These are phyloP conservation scores for Lachnellula willkommii DNA, from an alignment of 2,329 filamentous ascomycete species.

Conservation along the genomic window DNA sequence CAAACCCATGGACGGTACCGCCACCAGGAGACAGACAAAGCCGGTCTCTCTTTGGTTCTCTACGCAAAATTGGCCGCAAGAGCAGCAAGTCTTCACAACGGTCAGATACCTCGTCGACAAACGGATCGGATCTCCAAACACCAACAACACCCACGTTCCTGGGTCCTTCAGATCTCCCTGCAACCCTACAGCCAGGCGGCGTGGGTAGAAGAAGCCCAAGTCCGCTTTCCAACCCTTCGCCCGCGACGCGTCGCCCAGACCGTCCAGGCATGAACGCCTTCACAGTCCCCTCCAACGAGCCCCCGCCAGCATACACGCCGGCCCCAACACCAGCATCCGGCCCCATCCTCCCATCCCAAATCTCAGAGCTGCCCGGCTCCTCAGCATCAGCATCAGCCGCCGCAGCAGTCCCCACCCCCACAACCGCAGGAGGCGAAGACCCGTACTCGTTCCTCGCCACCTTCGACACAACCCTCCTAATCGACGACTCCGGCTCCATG, in stretches of 20 bases:
- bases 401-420: conserved; percentile 14
- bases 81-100: conserved; percentile 12
- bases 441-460: conserved; percentile 67
- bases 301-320: conserved; percentile 30
- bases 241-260: conserved; percentile 26
- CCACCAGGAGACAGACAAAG: neutral
- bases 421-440: conserved; percentile 49
- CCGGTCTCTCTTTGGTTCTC: conserved; percentile 17
- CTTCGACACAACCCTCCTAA: conserved; percentile 86
- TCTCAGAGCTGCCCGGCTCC: conserved; percentile 10
- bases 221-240: conserved; percentile 21
- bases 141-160: neutral
- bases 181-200: neutral
- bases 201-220: conserved; percentile 6
- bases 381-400: conserved; percentile 36
- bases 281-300: conserved; percentile 28
- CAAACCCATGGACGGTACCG: conserved; percentile 3
- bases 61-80: conserved; percentile 19
- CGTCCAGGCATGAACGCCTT: conserved; percentile 29
- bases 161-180: conserved; percentile 2
- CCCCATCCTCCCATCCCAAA: conserved; percentile 7
- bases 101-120: conserved; percentile 6
- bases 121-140: neutral
- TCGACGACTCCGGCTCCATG: conserved; percentile 93
- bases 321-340: conserved; percentile 16